Percentiles rank a stretch among this genome's conserved stretches.
These are phyloP conservation scores for Boletus rufocinnamomeus DNA, from an alignment of 768 basidiomycete species.

Conservation along the genomic window DNA sequence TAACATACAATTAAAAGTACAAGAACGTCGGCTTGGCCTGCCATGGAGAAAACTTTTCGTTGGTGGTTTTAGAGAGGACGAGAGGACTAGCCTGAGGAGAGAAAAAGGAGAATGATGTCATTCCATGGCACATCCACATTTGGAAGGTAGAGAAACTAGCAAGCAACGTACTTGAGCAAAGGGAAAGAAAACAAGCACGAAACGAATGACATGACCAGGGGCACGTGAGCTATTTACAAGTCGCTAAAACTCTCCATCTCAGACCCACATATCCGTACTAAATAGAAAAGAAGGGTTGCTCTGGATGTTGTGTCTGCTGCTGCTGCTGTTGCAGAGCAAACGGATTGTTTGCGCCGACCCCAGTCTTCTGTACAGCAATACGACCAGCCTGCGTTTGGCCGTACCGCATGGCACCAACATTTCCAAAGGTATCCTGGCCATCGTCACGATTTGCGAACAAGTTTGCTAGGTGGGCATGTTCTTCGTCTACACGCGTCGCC, in stretches of 20 bases:
- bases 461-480: conserved; percentile 71
- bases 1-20: conserved; percentile 14
- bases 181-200: conserved; percentile 17
- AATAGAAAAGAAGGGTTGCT: conserved; percentile 83
- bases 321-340: conserved; percentile 53
- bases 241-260: neutral
- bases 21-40: conserved; percentile 11
- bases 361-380: conserved; percentile 48
- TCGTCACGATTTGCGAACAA: conserved; percentile 89
- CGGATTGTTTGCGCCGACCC: conserved; percentile 56
- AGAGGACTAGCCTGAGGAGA: neutral
- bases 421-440: conserved; percentile 96
- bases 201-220: conserved; percentile 9
- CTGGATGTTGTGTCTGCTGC: conserved; percentile 54
- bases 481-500: conserved; percentile 59
- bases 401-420: conserved; percentile 76
- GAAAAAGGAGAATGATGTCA: conserved; percentile 26
- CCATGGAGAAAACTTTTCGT: conserved; percentile 13
- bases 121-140: conserved; percentile 18
- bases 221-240: conserved; percentile 14
- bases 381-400: conserved; percentile 59
- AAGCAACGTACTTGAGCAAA: conserved; percentile 1
- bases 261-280: conserved; percentile 33
- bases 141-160: conserved; percentile 10
- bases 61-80: neutral